These are phyloP conservation scores for Flaveria brownii DNA, from an alignment of 129 eudicot species.

Conservation along the genomic window DNA sequence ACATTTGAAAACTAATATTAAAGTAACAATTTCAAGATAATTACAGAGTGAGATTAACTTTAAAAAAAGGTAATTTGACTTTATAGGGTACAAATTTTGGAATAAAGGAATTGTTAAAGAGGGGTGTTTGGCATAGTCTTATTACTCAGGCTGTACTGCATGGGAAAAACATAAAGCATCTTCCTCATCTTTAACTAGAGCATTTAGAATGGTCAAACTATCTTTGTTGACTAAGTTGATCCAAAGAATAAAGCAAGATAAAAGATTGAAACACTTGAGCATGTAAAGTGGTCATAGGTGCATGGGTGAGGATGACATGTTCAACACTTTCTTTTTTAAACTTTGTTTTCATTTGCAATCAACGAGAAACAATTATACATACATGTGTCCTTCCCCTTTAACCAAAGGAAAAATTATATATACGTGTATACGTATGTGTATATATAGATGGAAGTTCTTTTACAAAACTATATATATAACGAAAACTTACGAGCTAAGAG, in stretches of 20 bases:
- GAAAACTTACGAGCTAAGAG: too few species aligned
- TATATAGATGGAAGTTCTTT: neutral
- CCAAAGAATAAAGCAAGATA: constrained; percentile 29
- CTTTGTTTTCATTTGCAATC: constrained; percentile 25
- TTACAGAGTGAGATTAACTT: constrained; percentile 14
- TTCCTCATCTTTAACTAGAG: constrained; percentile 14
- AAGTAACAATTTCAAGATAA: constrained; percentile 35
- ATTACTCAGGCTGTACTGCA: constrained; percentile 18
- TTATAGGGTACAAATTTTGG: constrained; percentile 32
- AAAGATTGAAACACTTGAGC: constrained; percentile 26
- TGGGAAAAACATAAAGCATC: constrained; percentile 29
- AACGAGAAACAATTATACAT: neutral
- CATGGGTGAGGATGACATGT: constrained; percentile 29
- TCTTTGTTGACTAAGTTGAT: constrained; percentile 39
- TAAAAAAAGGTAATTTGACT: constrained; percentile 33
- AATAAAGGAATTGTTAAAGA: constrained; percentile 32
- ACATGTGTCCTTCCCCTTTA: neutral
- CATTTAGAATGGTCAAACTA: constrained; percentile 25
- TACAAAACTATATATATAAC: too few species aligned
- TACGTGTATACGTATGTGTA: neutral
- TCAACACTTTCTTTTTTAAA: constrained; percentile 18
- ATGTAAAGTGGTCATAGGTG: constrained; percentile 34
- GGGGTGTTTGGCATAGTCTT: constrained; percentile 29
- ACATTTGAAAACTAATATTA: constrained; percentile 24
- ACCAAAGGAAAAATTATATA: too few species aligned